Conservation (phyloP, 2,329 filamentous ascomycete genomes). For the Ceratocystis smalleyi region DNA sequence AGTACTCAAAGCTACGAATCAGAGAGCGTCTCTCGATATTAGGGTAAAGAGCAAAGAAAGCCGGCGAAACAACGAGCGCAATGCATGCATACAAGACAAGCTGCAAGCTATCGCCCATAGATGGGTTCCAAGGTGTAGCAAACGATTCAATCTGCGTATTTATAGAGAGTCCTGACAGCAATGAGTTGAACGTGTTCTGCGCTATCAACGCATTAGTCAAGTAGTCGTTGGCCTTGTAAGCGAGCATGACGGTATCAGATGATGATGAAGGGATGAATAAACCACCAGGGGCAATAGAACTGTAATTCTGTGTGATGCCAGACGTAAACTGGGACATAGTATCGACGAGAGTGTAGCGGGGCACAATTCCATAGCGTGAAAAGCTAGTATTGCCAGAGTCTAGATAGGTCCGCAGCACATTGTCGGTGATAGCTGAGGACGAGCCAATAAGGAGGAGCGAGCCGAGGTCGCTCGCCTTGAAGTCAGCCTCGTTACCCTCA, state of each 20-base stretch:
- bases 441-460: slow-evolving; percentile 10
- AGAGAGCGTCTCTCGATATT: slow-evolving; percentile 67
- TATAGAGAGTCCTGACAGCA: slow-evolving; percentile 54
- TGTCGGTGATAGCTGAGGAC: slow-evolving; percentile 1
- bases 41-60: slow-evolving; percentile 77
- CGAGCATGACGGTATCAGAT: slow-evolving; percentile 41
- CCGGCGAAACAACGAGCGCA: slow-evolving; percentile 62
- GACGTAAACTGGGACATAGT: slow-evolving; percentile 50
- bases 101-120: slow-evolving; percentile 58
- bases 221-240: slow-evolving; percentile 51
- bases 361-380: slow-evolving; percentile 9
- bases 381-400: slow-evolving; percentile 11
- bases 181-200: slow-evolving; percentile 50
- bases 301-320: slow-evolving; percentile 46
- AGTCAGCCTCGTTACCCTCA: slow-evolving; percentile 23
- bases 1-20: slow-evolving; percentile 76
- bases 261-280: slow-evolving; percentile 49
- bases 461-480: slow-evolving; percentile 25
- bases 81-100: slow-evolving; percentile 70
- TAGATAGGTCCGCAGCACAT: slow-evolving; percentile 7
- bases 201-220: slow-evolving; percentile 43
- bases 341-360: slow-evolving; percentile 32
- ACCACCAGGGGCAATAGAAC: slow-evolving; percentile 59
- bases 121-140: slow-evolving; percentile 54
- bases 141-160: slow-evolving; percentile 59